Conservation (phyloP, 805 yeast species). For the Starmerella ratchasimensis region DNA sequence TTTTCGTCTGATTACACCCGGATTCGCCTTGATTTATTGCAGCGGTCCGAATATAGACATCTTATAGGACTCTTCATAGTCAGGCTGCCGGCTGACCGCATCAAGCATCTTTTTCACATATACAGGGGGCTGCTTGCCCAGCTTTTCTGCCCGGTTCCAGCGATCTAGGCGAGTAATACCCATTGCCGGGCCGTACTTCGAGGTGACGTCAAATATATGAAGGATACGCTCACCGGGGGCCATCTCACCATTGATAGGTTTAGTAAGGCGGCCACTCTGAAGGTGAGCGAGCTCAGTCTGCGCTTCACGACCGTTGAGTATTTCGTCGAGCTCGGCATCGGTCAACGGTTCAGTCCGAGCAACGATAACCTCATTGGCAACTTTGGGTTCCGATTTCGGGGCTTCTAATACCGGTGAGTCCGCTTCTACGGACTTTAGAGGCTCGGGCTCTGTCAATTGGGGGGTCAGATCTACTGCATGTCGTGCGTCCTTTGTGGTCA, state of each 20-base stretch:
- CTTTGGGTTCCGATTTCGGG: too few species aligned
- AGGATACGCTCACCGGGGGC: slow-evolving; percentile 18
- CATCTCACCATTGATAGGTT: neutral
- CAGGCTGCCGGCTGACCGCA: slow-evolving; percentile 9
- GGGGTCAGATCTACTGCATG: too few species aligned
- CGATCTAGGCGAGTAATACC: slow-evolving; percentile 29
- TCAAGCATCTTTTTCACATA: slow-evolving; percentile 24
- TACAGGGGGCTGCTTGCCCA: slow-evolving; percentile 29
- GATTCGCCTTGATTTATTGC: neutral
- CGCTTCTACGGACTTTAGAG: too few species aligned
- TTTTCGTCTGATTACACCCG: too few species aligned
- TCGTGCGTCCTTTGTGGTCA: too few species aligned
- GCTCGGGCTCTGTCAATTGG: too few species aligned
- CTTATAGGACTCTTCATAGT: slow-evolving; percentile 9
- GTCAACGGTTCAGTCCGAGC: too few species aligned
- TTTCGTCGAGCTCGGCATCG: slow-evolving; percentile 3
- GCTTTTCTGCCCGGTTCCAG: slow-evolving; percentile 28
- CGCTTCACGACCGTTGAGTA: slow-evolving; percentile 8
- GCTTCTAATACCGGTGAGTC: too few species aligned
- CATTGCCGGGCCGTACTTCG: slow-evolving; percentile 29
- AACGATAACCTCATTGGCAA: too few species aligned
- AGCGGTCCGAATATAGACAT: slow-evolving; percentile 14
- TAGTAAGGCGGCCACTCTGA: slow-evolving; percentile 20
- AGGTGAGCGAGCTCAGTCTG: slow-evolving; percentile 4
- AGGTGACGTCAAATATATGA: slow-evolving; percentile 25